A percentile compares a stretch with the other conserved stretches of the same genome.
Evolutionary conservation across 495 filamentous ascomycete species (phyloP).

Genomic region (Aspergillus sclerotiicarbonarius): DNA sequence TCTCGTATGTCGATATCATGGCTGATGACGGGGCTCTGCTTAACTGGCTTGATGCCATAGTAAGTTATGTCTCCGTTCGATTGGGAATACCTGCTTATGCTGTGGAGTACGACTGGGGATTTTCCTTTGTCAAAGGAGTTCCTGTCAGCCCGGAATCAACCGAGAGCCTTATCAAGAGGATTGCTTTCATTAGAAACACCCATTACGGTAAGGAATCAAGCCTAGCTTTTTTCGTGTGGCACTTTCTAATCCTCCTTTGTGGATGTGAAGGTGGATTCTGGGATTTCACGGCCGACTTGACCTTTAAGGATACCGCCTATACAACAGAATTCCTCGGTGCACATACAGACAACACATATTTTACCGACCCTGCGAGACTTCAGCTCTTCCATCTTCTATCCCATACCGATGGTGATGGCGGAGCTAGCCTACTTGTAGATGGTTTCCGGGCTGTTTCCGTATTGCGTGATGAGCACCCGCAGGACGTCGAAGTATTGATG

Average conservation of each 20-base stretch:
- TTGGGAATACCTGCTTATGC: neutral
- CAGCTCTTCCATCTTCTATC: constrained; percentile 89
- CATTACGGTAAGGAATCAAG: constrained; percentile 66
- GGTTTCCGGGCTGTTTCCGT: constrained; percentile 68
- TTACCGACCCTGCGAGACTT: constrained; percentile 82
- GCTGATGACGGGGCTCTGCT: constrained; percentile 47
- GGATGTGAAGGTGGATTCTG: constrained; percentile 72
- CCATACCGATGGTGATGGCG: constrained; percentile 64
- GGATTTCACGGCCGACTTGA: constrained; percentile 86
- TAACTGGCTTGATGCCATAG: constrained; percentile 60
- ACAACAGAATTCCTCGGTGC: constrained; percentile 71
- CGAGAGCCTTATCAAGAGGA: constrained; percentile 66
- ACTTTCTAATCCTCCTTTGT: constrained; percentile 2
- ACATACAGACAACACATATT: constrained; percentile 94
- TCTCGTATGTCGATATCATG: constrained; percentile 62
- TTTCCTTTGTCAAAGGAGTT: constrained; percentile 66
- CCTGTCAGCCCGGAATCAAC: constrained; percentile 69
- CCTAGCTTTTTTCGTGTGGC: neutral
- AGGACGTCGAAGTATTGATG: constrained; percentile 52
- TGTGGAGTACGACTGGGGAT: constrained; percentile 57
- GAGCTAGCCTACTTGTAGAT: constrained; percentile 75
- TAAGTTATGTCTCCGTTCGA: constrained; percentile 25
- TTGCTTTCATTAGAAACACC: constrained; percentile 78
- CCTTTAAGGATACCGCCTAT: constrained; percentile 90
- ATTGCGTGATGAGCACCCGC: constrained; percentile 46